Conservation (phyloP, 2,329 filamentous ascomycete species). For the Grosmannia penicillata region DNA sequence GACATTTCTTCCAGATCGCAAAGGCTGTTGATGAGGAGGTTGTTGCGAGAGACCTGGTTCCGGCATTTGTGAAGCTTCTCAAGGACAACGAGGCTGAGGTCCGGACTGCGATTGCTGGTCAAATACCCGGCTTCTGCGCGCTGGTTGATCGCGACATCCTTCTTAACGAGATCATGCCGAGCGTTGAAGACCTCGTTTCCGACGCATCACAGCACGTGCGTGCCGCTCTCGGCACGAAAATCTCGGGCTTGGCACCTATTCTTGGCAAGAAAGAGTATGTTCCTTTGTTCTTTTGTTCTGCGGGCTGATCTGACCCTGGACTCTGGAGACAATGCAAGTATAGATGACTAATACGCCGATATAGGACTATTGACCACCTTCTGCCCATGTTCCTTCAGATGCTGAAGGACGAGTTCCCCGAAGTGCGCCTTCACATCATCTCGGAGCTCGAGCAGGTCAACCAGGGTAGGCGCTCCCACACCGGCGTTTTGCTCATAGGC, state of each 20-base stretch:
- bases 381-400: constrained; percentile 98
- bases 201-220: constrained; percentile 95
- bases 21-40: constrained; percentile 98
- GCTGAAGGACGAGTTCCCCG: constrained; percentile 98
- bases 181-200: constrained; percentile 88
- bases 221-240: constrained; percentile 87
- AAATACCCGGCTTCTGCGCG: constrained; percentile 93
- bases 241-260: constrained; percentile 91
- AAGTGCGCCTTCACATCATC: constrained; percentile 96
- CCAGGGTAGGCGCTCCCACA: constrained; percentile 45
- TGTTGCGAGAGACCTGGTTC: constrained; percentile 82
- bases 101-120: constrained; percentile 87
- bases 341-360: neutral
- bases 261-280: constrained; percentile 88
- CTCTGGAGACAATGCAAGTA: too few relatives aligned
- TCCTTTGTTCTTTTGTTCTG: neutral
- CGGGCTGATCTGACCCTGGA: neutral
- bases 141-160: constrained; percentile 78
- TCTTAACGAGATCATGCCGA: constrained; percentile 91
- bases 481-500: constrained; percentile 8
- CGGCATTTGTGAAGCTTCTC: constrained; percentile 90
- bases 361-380: constrained; percentile 84
- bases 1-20: constrained; percentile 51
- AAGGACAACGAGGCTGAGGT: constrained; percentile 98
- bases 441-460: constrained; percentile 99